Evolutionary conservation across 208 protist genomes (phyloP), one percentile per base, ranked within the genome.

Genomic region (Ichthyophonus hoferi): DNA sequence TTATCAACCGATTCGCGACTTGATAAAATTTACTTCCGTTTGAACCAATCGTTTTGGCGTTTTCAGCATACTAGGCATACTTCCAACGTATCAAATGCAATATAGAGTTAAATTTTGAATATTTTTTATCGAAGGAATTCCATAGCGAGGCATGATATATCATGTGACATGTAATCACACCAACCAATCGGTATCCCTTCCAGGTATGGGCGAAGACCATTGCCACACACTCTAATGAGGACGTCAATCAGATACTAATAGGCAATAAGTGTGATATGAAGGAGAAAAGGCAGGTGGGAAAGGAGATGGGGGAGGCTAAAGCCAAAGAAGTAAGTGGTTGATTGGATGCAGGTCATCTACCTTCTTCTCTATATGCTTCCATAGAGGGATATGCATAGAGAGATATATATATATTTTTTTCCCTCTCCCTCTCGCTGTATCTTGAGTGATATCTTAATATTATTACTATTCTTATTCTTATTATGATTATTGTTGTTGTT

Each of bases 151-250:
- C n/a, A n/a, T n/a, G n/a, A n/a, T 24, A 24, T 67, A 67, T 67
- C 7, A 67, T 7, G 50, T 67, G 14, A 67, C 50, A 67, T 67
- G 24, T 24, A 67, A n/a, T 67, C 24, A 24, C 50, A n/a, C 24
- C 7, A 7, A 24, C 24, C 24, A n/a, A n/a, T 67, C 24, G 7
- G 7, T 67, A 67, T 67, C 7, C 1, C 79, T 90, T 97, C 35
- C 94, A 95, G 88, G 90, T 91, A 88, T 99, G 97, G 97, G 24
- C 89, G 33, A 40, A 37, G 42, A 42, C 89, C 58, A 76, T 90
- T 42, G 42, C 37, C 14, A n/a, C 87, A 43, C 83, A 88, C 58
- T 17, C 89, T 24, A 33, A 31, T 1, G 14, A 58, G n/a, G 77
- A 86, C n/a, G 78, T 91, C 33, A 31, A 42, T 38, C 67, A 40